Conservation (phyloP, 352 stramenopile species). For the Phytophthora sp. region DNA sequence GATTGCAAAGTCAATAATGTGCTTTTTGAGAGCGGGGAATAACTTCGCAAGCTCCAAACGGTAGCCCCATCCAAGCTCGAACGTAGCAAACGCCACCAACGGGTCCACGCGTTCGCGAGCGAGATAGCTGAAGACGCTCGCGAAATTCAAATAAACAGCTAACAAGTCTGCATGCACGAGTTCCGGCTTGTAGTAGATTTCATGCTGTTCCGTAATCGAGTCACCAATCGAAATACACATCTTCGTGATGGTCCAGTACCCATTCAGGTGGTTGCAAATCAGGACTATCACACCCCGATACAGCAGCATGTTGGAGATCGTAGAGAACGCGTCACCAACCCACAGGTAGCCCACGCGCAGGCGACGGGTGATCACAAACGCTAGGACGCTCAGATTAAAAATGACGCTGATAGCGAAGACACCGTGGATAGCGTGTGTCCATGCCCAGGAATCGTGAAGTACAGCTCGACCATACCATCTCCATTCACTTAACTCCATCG, state of each 20-base stretch:
- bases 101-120: background rate
- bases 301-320: background rate
- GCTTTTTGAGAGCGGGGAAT: background rate
- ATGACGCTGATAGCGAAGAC: background rate
- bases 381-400: background rate
- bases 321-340: background rate
- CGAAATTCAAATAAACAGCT: background rate
- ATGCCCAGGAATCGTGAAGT: background rate
- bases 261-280: background rate
- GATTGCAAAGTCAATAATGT: background rate
- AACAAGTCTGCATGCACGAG: background rate
- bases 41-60: background rate
- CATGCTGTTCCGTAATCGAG: background rate
- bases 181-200: background rate
- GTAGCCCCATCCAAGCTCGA: background rate
- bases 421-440: background rate
- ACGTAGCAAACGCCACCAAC: background rate
- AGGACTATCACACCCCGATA: background rate
- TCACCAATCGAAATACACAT: background rate
- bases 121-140: background rate
- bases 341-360: background rate
- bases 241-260: background rate
- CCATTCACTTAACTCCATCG: background rate
- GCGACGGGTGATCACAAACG: background rate
- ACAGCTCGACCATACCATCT: background rate